Conservation (phyloP, 805 yeast genomes). For the Saccharomycopsis babjevae region DNA sequence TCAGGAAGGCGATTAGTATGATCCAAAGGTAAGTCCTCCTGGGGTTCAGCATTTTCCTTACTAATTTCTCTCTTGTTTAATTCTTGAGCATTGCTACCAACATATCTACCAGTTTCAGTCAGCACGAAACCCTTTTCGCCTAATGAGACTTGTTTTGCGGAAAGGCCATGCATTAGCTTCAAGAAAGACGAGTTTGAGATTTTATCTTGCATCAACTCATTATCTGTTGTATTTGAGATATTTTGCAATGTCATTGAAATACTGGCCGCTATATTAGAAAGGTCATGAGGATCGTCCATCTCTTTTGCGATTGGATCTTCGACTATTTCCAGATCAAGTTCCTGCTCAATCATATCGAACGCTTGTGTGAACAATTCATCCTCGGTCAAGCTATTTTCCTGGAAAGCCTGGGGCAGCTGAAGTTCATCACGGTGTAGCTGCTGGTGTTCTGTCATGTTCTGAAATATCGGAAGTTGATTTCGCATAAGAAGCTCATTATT, state of each 20-base stretch:
- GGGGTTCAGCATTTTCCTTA: neutral
- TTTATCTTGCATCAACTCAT: constrained; percentile 27
- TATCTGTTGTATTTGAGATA: constrained; percentile 21
- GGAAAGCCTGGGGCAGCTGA: constrained; percentile 2
- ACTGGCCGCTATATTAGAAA: constrained; percentile 31
- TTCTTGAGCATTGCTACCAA: constrained; percentile 24
- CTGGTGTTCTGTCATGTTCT: constrained; percentile 11
- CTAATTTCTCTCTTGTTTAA: neutral
- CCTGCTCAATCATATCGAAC: constrained; percentile 24
- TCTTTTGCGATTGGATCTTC: neutral
- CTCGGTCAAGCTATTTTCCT: neutral
- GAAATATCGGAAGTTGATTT: constrained; percentile 2
- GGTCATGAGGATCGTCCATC: neutral
- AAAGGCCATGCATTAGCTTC: constrained; percentile 32
- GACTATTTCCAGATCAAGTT: neutral
- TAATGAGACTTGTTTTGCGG: constrained; percentile 31
- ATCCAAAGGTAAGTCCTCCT: neutral
- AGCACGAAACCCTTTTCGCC: constrained; percentile 29
- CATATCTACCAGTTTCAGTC: constrained; percentile 27
- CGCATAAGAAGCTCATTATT: neutral
- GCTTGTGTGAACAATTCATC: constrained; percentile 22
- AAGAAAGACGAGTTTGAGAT: constrained; percentile 33
- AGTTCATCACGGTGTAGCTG: constrained; percentile 7
- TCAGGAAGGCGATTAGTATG: constrained; percentile 1
- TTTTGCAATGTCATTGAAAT: constrained; percentile 32